phyloP scores from a whole-genome alignment of 805 yeast genomes.

The Schwanniomyces polymorphus region DNA sequence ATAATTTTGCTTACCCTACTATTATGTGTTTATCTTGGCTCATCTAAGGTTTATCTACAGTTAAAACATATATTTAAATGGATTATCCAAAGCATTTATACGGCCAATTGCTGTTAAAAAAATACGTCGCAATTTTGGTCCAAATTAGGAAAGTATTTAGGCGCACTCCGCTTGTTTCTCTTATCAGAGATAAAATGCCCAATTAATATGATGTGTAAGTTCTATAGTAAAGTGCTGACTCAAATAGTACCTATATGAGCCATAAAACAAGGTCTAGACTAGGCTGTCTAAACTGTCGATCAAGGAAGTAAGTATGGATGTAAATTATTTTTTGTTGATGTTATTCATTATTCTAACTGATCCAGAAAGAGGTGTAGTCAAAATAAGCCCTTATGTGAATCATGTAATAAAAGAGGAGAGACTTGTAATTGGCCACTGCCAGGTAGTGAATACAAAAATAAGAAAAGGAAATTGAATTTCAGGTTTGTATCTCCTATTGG shows the following conservation, averaged over 20 bases:
- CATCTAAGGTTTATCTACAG: not conserved
- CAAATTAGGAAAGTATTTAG: not conserved
- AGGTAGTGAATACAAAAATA: conserved; percentile 4
- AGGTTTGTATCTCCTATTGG: not conserved
- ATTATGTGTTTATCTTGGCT: not conserved
- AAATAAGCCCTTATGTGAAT: conserved; percentile 9
- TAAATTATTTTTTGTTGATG: not conserved
- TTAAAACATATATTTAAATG: not conserved
- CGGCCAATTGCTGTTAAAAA: not conserved
- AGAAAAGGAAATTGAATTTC: not conserved
- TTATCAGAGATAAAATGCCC: not conserved
- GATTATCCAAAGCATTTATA: not conserved
- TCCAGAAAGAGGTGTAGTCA: conserved; percentile 13
- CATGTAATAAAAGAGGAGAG: conserved; percentile 5
- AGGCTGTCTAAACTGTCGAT: conserved; percentile 10
- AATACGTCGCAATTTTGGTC: not conserved
- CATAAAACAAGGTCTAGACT: conserved; percentile 5
- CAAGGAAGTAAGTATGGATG: conserved; percentile 6
- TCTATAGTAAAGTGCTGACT: not conserved
- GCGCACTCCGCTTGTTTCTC: not conserved
- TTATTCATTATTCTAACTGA: too few relatives aligned
- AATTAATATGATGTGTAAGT: too few relatives aligned
- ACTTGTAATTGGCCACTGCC: conserved; percentile 7
- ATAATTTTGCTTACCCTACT: not conserved
- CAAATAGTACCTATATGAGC: not conserved